Evolutionary conservation across 495 filamentous ascomycete genomes (phyloP), one percentile per base, ranked within the genome.

Genomic region (Neurospora sp.): DNA sequence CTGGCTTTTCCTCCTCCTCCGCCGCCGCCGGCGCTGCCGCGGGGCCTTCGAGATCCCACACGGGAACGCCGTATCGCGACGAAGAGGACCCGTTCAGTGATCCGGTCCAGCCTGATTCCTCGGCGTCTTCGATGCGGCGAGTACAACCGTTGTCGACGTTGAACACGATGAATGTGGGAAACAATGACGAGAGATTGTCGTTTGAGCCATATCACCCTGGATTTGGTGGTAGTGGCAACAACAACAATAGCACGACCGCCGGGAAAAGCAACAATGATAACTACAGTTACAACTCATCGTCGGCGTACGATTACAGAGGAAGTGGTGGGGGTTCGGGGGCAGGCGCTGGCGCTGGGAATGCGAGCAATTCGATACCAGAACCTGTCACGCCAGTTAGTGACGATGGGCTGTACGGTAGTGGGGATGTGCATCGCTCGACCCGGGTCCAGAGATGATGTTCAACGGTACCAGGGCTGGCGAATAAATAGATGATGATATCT

Each of bases 131-230:
- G 6, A 46, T 73, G 42, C 76, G 69, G 75, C 75, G 37, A 74
- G 72, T 18, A 74, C 72, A 4, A 76, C 74, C 27, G 77, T 78
- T 35, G 66, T 78, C 38, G 66, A 71, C 71, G 6, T 69, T 70
- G 59, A 59, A 20, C 69, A 16, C 54, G 23, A 31, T 12, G 20
- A 23, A 54, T 23, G 46, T 12, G 16, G 78, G 75, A 40, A 70
- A 73, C 0, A 77, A 79, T 10, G 78, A 80, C 16, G 77, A 78
- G 4, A 78, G 81, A 6, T 75, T 85, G 9, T 77, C 77, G 16
- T 85, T 81, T 72, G 86, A 88, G 74, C 86, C 86, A 9, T 88
- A 82, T 73, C 85, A 88, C 75, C 86, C 86, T 5, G 86, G 86
- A 1, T 88, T 87, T 69, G 76, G 79, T 46, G 75, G 73, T n/a